Evolutionary conservation across 140 eudicot species (phyloP), one percentile per base, ranked within the genome.

Genomic region (Cichorium intybus): DNA sequence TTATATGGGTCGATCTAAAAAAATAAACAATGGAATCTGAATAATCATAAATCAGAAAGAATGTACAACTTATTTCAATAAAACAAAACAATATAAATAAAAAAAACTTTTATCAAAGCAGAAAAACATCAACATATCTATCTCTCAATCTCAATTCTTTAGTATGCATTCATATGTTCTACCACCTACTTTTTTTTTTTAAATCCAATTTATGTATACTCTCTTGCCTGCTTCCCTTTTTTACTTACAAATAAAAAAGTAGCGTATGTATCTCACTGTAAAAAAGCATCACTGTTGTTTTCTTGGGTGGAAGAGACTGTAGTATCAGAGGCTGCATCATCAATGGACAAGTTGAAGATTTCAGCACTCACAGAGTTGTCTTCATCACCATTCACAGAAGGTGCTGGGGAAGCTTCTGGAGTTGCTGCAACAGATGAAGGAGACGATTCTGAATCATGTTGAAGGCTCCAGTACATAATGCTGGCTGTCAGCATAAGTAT

Each of bases 381-480:
- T 26, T 87, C 85, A n/a, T 84, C 91, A 15, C 80, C 84, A 20
- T 85, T 73, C 10, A 85, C 54, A 35, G 89, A 79, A 26, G 87
- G 80, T 39, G 87, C 78, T 0, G 88, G 84, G 3, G 94, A 85
- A 31, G 80, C 75, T 39, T 77, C 79, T 3, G 88, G 88, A n/a
- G 80, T 75, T 20, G 66, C 75, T 24, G 66, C 62, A 29, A 77
- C 23, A 4, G 84, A 72, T 11, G 84, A 86, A 17, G 88, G 85
- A 39, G 89, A 84, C 39, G 95, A 85, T 22, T 88, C 90, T 0
- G 83, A 49, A 2, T 80, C 86, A 3, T 74, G 75, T 71, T 80
- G 88, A 75, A 91, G 90, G 76, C 96, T 87, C 97, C 97, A 91
- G 60, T 87, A 87, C 97, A 87, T 87, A 18, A 91, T 84, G 80